Evolutionary conservation across 1,284 basidiomycete species (phyloP).

Genomic region (Pseudozyma sp.): DNA sequence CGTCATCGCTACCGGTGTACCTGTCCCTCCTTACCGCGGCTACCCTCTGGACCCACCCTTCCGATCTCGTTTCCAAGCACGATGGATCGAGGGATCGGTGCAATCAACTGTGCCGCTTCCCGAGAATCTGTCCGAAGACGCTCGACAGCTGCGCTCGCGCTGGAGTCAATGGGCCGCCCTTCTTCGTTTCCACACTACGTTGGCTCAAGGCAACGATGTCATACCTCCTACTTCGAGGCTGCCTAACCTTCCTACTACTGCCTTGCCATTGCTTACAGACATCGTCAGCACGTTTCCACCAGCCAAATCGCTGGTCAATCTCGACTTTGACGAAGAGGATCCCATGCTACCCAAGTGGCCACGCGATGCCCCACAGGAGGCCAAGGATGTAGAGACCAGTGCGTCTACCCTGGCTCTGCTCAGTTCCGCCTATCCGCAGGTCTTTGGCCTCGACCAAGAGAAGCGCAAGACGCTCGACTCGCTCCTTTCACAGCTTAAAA

Average conservation of each 20-base stretch:
- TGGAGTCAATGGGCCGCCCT: conserved; percentile 59
- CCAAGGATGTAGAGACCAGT: conserved; percentile 32
- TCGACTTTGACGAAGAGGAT: conserved; percentile 34
- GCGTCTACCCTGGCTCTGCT: conserved; percentile 57
- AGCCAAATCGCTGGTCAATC: conserved; percentile 17
- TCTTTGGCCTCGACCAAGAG: conserved; percentile 54
- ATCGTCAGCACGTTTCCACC: conserved; percentile 61
- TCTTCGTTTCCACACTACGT: conserved; percentile 55
- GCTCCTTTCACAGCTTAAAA: conserved; percentile 55
- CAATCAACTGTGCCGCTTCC: conserved; percentile 39
- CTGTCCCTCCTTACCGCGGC: conserved; percentile 69
- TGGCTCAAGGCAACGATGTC: conserved; percentile 56
- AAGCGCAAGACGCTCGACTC: conserved; percentile 57
- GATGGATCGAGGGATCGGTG: conserved; percentile 67
- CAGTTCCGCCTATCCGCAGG: conserved; percentile 63
- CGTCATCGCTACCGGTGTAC: conserved; percentile 69
- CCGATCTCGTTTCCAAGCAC: conserved; percentile 69
- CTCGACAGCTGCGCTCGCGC: conserved; percentile 49
- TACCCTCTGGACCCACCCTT: conserved; percentile 70
- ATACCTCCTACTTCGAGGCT: conserved; percentile 61
- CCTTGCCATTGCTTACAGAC: conserved; percentile 60
- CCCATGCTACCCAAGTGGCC: conserved; percentile 43
- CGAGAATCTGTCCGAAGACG: conserved; percentile 25
- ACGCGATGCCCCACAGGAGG: conserved; percentile 20
- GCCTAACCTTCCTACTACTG: conserved; percentile 63